A percentile compares a stretch with the other conserved stretches of the same genome.
Evolutionary conservation across 768 basidiomycete species (phyloP).

Genomic region (Naganishia vishniacii): DNA sequence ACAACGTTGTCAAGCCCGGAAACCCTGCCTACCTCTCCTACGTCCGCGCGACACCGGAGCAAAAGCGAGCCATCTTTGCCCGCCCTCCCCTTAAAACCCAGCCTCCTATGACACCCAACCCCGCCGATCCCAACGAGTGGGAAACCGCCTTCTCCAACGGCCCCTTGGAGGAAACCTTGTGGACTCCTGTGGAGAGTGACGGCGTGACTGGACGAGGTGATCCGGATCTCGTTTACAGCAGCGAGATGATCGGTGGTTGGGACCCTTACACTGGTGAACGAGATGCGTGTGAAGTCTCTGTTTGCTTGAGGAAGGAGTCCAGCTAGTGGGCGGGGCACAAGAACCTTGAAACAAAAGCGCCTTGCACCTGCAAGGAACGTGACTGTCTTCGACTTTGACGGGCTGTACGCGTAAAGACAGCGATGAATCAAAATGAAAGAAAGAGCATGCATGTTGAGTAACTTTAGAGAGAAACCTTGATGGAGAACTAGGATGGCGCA

Average conservation of each 20-base stretch:
- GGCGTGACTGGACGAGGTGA: constrained; percentile 38
- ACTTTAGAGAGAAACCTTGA: too few species aligned
- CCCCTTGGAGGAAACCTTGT: constrained; percentile 41
- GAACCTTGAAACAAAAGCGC: too few species aligned
- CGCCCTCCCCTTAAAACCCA: constrained; percentile 29
- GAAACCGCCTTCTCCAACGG: constrained; percentile 39
- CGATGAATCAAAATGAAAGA: too few species aligned
- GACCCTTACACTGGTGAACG: constrained; percentile 46
- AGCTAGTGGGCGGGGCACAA: too few species aligned
- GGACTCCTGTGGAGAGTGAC: constrained; percentile 42
- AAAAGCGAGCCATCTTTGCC: constrained; percentile 33
- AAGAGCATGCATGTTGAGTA: too few species aligned
- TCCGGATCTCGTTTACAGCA: constrained; percentile 38
- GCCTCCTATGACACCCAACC: constrained; percentile 37
- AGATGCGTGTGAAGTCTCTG: constrained; percentile 45
- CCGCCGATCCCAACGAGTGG: constrained; percentile 34
- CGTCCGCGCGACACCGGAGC: constrained; percentile 39
- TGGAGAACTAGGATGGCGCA: too few species aligned
- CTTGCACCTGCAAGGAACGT: too few species aligned
- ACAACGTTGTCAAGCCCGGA: constrained; percentile 48
- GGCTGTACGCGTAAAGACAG: too few species aligned
- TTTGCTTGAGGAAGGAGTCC: constrained; percentile 34
- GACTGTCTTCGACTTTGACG: too few species aligned
- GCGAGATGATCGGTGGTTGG: constrained; percentile 43
- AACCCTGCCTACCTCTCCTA: constrained; percentile 47